These are phyloP conservation scores for Wickerhamomyces subpelliculosus DNA, from an alignment of 805 yeast genomes.

Conservation along the genomic window DNA sequence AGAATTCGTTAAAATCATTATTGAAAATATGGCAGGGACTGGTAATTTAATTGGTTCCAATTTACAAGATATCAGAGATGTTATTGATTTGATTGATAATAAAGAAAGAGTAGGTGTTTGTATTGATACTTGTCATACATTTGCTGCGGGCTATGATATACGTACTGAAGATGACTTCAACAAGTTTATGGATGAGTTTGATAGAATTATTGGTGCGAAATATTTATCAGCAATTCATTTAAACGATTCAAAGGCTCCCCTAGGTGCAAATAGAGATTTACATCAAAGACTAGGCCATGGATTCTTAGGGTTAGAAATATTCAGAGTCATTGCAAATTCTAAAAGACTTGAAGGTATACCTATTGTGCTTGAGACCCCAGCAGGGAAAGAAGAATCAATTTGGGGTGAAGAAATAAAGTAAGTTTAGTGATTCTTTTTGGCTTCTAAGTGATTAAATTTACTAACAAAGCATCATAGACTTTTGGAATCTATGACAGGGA, in stretches of 20 bases:
- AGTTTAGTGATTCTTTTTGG: too few species aligned
- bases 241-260: conserved; percentile 92
- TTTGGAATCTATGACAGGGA: conserved; percentile 74
- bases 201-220: conserved; percentile 62
- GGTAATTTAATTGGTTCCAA: conserved; percentile 84
- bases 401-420: conserved; percentile 77
- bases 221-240: conserved; percentile 78
- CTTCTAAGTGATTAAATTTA: not conserved
- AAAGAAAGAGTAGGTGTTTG: conserved; percentile 91
- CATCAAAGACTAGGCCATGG: conserved; percentile 90
- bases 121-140: conserved; percentile 92
- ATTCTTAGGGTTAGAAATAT: conserved; percentile 79
- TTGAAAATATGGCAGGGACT: conserved; percentile 98
- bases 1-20: conserved; percentile 71
- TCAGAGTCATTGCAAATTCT: conserved; percentile 69
- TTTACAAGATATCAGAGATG: conserved; percentile 65
- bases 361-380: conserved; percentile 83
- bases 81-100: conserved; percentile 73
- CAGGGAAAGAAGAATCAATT: conserved; percentile 50
- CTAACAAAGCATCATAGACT: conserved; percentile 19
- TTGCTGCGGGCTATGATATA: conserved; percentile 94
- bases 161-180: conserved; percentile 49
- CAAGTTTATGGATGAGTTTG: conserved; percentile 73
- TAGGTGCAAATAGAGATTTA: conserved; percentile 82
- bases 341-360: conserved; percentile 60